Evolutionary conservation across 768 basidiomycete species (phyloP).

Genomic region (Tricholoma bakamatsutake): DNA sequence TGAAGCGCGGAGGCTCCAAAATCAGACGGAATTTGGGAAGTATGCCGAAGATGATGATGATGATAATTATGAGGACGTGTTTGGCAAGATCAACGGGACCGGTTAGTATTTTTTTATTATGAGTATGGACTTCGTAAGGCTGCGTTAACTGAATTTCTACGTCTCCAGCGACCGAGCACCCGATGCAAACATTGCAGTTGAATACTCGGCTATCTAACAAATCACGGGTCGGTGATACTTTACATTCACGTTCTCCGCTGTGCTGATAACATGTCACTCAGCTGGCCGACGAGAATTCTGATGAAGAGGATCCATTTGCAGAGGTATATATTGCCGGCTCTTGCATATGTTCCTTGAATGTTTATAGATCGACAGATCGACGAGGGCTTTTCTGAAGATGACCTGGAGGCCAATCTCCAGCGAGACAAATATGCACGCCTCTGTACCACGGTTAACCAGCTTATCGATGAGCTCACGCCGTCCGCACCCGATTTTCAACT

Average conservation of each 20-base stretch:
- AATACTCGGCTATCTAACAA: conserved; percentile 83
- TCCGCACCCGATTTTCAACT: conserved; percentile 79
- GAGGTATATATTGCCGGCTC: conserved; percentile 43
- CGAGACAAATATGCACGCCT: conserved; percentile 91
- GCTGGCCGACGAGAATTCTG: conserved; percentile 76
- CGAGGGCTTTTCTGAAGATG: conserved; percentile 88
- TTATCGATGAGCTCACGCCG: conserved; percentile 83
- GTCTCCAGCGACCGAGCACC: conserved; percentile 45
- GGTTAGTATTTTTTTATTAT: conserved; percentile 43
- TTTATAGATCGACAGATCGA: conserved; percentile 57
- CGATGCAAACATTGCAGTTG: conserved; percentile 73
- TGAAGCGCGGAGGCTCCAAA: conserved; percentile 50
- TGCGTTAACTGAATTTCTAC: conserved; percentile 1
- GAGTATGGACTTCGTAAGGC: not conserved
- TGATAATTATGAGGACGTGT: conserved; percentile 94
- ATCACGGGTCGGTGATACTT: conserved; percentile 63
- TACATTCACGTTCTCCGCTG: not conserved
- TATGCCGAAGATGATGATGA: conserved; percentile 81
- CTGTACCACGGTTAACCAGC: conserved; percentile 71
- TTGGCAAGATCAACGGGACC: conserved; percentile 68
- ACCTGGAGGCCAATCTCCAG: conserved; percentile 86
- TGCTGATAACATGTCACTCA: conserved; percentile 20
- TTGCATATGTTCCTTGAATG: not conserved
- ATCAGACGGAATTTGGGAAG: conserved; percentile 68
- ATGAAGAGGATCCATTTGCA: conserved; percentile 96